Percentiles rank a stretch among this genome's conserved stretches.
Conservation (phyloP, 2,329 filamentous ascomycete species). For the Phialophora macrospora region DNA sequence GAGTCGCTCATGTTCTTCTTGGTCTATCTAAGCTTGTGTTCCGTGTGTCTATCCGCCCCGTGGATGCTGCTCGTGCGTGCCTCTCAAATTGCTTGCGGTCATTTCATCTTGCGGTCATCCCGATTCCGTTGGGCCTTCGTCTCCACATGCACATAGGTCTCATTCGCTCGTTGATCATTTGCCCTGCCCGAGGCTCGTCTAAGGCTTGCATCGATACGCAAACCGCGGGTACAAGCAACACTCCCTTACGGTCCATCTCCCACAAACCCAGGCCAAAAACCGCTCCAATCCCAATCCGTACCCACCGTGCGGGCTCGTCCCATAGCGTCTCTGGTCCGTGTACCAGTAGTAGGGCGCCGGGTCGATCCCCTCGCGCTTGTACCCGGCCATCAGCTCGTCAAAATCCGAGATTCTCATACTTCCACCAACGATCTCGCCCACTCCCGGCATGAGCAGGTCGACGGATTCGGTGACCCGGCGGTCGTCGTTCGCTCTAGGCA, state of each 20-base stretch:
- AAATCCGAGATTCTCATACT: slow-evolving; percentile 95
- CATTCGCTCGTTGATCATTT: not conserved
- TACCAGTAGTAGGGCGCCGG: slow-evolving; percentile 96
- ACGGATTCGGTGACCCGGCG: slow-evolving; percentile 88
- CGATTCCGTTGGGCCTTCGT: slow-evolving; percentile 1
- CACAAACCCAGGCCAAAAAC: slow-evolving; percentile 70
- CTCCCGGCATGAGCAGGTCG: slow-evolving; percentile 85
- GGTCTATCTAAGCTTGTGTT: slow-evolving; percentile 10
- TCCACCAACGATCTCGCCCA: slow-evolving; percentile 95
- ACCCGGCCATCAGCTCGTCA: slow-evolving; percentile 86
- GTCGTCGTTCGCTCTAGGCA: slow-evolving; percentile 85
- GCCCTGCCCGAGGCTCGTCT: slow-evolving; percentile 21
- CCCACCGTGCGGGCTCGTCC: slow-evolving; percentile 87
- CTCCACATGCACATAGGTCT: not conserved
- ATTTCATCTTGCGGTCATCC: slow-evolving; percentile 2
- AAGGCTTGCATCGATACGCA: slow-evolving; percentile 57
- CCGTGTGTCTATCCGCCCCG: not conserved
- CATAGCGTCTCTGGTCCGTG: slow-evolving; percentile 95
- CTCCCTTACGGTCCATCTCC: slow-evolving; percentile 68
- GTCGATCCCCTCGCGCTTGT: slow-evolving; percentile 83
- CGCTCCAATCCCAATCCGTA: slow-evolving; percentile 93
- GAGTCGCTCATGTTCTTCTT: slow-evolving; percentile 5
- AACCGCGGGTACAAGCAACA: slow-evolving; percentile 58
- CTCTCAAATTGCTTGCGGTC: not conserved
- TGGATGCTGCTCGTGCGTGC: not conserved